Conservation (phyloP, 352 stramenopile species). For the Pythium grandisporangium region DNA sequence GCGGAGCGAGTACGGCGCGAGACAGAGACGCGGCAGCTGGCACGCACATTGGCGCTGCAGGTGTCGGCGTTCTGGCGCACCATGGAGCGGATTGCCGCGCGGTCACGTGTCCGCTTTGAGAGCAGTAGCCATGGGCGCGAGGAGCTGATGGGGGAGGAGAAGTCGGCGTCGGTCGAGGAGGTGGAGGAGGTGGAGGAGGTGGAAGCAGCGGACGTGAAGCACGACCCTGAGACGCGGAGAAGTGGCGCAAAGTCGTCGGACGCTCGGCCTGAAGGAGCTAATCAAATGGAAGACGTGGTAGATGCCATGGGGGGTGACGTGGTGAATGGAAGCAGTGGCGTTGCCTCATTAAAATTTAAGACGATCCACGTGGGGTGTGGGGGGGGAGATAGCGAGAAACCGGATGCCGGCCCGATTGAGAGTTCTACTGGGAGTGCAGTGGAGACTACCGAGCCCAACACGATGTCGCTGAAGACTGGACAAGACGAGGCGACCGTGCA, state of each 20-base stretch:
- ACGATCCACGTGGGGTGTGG: too few relatives aligned
- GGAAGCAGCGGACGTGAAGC: neutral
- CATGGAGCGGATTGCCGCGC: conserved; percentile 76
- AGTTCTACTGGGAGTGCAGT: neutral
- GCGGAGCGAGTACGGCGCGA: conserved; percentile 58
- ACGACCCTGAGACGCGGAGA: too few relatives aligned
- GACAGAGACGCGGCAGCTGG: conserved; percentile 51
- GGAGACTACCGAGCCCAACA: conserved; percentile 8
- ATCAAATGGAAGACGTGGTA: too few relatives aligned
- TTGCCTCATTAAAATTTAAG: too few relatives aligned
- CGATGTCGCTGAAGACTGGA: conserved; percentile 8
- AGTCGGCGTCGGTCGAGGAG: neutral
- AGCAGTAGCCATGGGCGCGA: neutral
- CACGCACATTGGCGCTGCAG: conserved; percentile 52
- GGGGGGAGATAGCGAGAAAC: too few relatives aligned
- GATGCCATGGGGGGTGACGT: too few relatives aligned
- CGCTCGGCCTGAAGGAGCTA: too few relatives aligned
- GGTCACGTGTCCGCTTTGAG: conserved; percentile 69
- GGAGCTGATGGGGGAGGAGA: conserved; percentile 1
- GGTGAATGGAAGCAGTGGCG: neutral
- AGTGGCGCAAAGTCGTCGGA: too few relatives aligned
- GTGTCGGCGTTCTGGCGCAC: conserved; percentile 78
- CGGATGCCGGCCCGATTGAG: conserved; percentile 7
- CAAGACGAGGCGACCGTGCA: conserved; percentile 20
- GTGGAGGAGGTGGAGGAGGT: conserved; percentile 1